phyloP scores from a whole-genome alignment of 371 early-diverging fungal species.

The Umbelopsis sp. region DNA sequence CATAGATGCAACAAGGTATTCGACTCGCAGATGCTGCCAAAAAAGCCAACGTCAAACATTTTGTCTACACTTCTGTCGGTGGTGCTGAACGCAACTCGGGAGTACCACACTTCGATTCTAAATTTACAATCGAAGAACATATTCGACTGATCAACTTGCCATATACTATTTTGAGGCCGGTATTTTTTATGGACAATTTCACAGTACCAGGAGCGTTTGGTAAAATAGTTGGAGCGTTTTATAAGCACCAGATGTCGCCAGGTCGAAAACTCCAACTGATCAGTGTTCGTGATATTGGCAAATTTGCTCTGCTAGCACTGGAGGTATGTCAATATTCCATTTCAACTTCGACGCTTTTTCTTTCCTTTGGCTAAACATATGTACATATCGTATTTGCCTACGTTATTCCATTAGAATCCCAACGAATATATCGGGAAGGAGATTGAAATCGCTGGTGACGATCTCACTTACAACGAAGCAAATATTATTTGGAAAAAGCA shows the following conservation, averaged over 20 bases:
- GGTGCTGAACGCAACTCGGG: conserved; percentile 1
- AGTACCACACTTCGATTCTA: not conserved
- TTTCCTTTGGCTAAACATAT: not conserved
- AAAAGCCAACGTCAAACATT: conserved; percentile 5
- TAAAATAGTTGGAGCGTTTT: not conserved
- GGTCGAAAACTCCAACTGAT: not conserved
- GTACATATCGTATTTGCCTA: not conserved
- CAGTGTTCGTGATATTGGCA: conserved; percentile 1
- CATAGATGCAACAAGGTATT: not conserved
- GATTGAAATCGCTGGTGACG: not conserved
- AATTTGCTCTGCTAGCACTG: not conserved
- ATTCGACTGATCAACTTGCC: not conserved
- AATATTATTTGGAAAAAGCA: not conserved
- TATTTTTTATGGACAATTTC: conserved; percentile 1
- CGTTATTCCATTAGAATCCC: not conserved
- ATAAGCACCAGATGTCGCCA: not conserved
- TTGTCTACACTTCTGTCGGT: conserved; percentile 5
- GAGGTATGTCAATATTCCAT: not conserved
- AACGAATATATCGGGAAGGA: not conserved
- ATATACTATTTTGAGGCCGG: not conserved
- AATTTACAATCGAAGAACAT: not conserved
- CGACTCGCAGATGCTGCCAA: not conserved
- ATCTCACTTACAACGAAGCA: not conserved
- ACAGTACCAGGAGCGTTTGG: not conserved
- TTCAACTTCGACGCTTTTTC: not conserved